Conservation (phyloP, 768 basidiomycete species). For the Calocera viscosa region DNA sequence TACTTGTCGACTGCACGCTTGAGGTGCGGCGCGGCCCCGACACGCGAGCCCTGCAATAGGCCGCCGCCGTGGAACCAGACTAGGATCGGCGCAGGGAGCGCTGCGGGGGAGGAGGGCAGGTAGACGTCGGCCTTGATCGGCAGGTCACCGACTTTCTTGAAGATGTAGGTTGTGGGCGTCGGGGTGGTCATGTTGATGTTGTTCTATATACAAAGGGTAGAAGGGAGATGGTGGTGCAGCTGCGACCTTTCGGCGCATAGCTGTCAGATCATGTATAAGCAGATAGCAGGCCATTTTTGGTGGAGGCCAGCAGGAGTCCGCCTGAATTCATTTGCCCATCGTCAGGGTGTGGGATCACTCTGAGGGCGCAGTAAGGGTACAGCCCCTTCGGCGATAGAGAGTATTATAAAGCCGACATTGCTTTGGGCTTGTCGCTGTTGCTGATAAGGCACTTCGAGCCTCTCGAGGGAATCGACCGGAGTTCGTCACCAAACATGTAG, state of each 20-base stretch:
- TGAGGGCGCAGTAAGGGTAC: no score
- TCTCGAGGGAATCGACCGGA: background rate
- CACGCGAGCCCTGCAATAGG: slow-evolving; percentile 21
- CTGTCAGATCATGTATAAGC: background rate
- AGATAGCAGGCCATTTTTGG: background rate
- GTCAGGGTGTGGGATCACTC: no score
- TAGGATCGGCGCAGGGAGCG: slow-evolving; percentile 17
- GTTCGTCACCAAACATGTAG: background rate
- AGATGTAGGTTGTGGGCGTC: background rate
- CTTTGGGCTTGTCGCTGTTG: background rate
- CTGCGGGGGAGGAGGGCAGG: slow-evolving; percentile 17
- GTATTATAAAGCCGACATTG: background rate
- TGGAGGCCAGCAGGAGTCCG: background rate
- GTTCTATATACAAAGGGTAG: background rate
- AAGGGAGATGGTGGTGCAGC: background rate
- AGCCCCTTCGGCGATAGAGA: background rate
- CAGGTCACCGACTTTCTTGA: slow-evolving; percentile 9
- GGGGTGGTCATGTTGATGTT: background rate
- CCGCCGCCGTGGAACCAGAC: slow-evolving; percentile 27
- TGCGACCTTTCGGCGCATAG: background rate
- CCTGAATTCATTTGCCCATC: background rate
- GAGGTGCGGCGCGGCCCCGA: slow-evolving; percentile 22
- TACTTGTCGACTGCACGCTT: slow-evolving; percentile 17
- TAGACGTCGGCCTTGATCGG: slow-evolving; percentile 24
- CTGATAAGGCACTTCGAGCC: background rate